A percentile compares a stretch with the other conserved stretches of the same genome.
phyloP scores from a whole-genome alignment of 768 basidiomycete genomes.

The Hebeloma cylindrosporum region DNA sequence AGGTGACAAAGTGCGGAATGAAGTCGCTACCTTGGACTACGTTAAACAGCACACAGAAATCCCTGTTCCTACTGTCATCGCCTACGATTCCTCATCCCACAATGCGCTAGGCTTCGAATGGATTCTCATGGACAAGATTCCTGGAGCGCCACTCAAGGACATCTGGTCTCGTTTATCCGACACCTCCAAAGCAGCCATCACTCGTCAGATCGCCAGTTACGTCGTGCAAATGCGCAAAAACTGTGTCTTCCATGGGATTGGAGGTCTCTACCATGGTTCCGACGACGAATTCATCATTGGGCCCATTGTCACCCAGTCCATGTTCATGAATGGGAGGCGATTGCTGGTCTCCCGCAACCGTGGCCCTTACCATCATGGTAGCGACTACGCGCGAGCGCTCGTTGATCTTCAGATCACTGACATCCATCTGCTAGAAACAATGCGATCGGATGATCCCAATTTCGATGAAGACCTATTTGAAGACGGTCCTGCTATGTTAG shows the following conservation, averaged over 20 bases:
- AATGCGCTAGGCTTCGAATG: constrained; percentile 20
- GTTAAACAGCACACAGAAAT: constrained; percentile 14
- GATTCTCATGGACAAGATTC: constrained; percentile 21
- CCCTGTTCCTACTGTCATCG: constrained; percentile 19
- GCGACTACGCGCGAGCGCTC: constrained; percentile 14
- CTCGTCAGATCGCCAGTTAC: background rate
- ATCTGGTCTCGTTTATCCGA: constrained; percentile 11
- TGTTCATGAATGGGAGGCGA: constrained; percentile 15
- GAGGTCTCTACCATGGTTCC: constrained; percentile 1
- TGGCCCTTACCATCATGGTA: constrained; percentile 15
- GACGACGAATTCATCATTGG: constrained; percentile 2
- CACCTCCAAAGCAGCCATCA: background rate
- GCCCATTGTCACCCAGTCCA: constrained; percentile 7
- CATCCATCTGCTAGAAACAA: background rate
- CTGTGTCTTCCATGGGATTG: constrained; percentile 4
- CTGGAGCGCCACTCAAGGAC: constrained; percentile 13
- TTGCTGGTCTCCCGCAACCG: constrained; percentile 13
- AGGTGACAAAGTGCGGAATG: constrained; percentile 7
- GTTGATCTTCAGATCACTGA: constrained; percentile 11
- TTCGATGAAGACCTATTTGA: constrained; percentile 3
- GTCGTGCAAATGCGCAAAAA: constrained; percentile 1
- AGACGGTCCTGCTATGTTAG: background rate
- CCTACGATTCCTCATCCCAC: constrained; percentile 15
- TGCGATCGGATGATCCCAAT: constrained; percentile 1
- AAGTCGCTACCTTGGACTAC: constrained; percentile 18